Percentiles rank a stretch among this genome's conserved stretches.
Conservation (phyloP, 768 basidiomycete genomes). For the Mycena vitilis region DNA sequence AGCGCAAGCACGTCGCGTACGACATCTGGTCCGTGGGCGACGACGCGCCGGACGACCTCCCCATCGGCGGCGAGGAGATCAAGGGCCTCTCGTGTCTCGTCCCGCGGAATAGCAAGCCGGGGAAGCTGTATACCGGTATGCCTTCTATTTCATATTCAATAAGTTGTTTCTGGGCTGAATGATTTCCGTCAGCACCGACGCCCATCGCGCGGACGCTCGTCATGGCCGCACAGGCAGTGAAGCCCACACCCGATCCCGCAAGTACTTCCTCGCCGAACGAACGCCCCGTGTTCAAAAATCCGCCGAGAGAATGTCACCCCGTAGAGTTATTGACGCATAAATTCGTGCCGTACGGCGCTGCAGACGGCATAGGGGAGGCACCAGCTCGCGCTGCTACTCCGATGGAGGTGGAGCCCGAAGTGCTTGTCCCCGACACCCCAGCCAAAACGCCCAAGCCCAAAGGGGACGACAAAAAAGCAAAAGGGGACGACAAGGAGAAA, state of each 20-base stretch:
- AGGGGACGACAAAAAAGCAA: not conserved
- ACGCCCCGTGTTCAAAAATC: constrained; percentile 54
- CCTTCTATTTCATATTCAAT: constrained; percentile 16
- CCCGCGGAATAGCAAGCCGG: constrained; percentile 70
- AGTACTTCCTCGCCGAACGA: constrained; percentile 37
- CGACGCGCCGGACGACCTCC: constrained; percentile 45
- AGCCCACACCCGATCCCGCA: constrained; percentile 47
- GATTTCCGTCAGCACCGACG: constrained; percentile 61
- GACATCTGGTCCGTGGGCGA: constrained; percentile 76
- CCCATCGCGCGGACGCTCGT: constrained; percentile 69
- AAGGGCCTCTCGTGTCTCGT: constrained; percentile 70
- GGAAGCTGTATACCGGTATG: constrained; percentile 68
- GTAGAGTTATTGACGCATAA: constrained; percentile 70
- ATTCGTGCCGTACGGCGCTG: constrained; percentile 73
- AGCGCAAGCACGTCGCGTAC: constrained; percentile 65
- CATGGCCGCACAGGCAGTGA: constrained; percentile 61
- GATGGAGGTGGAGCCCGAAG: constrained; percentile 36
- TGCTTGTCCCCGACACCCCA: constrained; percentile 40
- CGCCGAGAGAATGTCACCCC: constrained; percentile 68
- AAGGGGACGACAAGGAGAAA: constrained; percentile 14
- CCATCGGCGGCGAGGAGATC: constrained; percentile 72
- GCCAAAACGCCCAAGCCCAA: constrained; percentile 31
- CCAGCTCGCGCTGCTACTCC: not conserved
- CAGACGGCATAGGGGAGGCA: constrained; percentile 39
- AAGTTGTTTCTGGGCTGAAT: not conserved